These are phyloP conservation scores for Diutina mesorugosa DNA, from an alignment of 1,139 yeast species.

Conservation along the genomic window DNA sequence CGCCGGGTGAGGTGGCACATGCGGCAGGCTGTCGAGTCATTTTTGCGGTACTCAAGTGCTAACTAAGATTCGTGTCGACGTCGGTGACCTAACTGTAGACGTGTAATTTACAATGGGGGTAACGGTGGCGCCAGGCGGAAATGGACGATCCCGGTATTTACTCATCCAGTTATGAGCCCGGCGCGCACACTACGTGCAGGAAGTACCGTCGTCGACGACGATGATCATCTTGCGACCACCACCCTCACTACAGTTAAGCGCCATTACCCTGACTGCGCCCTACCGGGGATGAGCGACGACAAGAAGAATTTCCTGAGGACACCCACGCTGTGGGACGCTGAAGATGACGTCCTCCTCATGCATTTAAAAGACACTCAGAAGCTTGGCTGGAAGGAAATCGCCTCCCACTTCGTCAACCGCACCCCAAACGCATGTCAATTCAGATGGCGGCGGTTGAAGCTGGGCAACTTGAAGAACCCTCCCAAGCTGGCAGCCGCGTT, in stretches of 20 bases:
- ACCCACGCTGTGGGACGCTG: constrained; percentile 69
- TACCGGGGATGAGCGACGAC: constrained; percentile 1
- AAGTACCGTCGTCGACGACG: neutral
- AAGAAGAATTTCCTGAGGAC: constrained; percentile 26
- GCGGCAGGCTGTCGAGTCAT: neutral
- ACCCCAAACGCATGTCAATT: constrained; percentile 75
- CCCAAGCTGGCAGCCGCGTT: constrained; percentile 30
- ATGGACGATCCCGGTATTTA: neutral
- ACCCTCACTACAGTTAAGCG: neutral
- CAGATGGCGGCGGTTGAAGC: constrained; percentile 62
- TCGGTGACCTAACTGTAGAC: no score
- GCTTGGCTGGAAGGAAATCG: constrained; percentile 69
- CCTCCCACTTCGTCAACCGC: constrained; percentile 51
- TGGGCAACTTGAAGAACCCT: constrained; percentile 48
- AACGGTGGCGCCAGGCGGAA: no score
- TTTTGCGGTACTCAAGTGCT: no score
- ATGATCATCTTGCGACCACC: neutral
- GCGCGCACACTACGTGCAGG: neutral
- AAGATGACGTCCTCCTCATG: constrained; percentile 54
- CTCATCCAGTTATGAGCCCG: neutral
- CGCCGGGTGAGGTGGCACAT: neutral
- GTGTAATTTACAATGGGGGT: no score
- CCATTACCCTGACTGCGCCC: neutral
- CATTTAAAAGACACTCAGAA: constrained; percentile 61
- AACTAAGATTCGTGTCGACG: no score